Percentiles rank a stretch among this genome's conserved stretches.
Evolutionary conservation across 371 early-diverging fungal species (phyloP).

Genomic region (Phascolomyces articulosus): DNA sequence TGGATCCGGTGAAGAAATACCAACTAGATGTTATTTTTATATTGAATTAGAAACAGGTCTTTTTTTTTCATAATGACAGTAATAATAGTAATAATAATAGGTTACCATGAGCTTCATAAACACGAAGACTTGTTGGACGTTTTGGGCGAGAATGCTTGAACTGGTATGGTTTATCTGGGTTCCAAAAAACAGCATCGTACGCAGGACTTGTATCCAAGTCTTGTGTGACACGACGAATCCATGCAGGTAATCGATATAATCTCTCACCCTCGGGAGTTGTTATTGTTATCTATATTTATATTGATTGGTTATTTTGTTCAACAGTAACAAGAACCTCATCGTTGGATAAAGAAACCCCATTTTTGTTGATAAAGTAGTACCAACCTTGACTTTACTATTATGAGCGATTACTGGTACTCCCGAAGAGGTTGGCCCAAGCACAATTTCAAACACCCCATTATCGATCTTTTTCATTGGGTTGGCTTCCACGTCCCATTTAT

Average conservation of each 20-base stretch:
- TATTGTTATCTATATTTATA: slow-evolving; percentile 67
- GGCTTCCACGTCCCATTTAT: slow-evolving; percentile 78
- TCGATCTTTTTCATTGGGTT: slow-evolving; percentile 80
- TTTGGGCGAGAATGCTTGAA: slow-evolving; percentile 77
- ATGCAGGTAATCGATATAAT: slow-evolving; percentile 91
- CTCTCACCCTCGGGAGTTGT: slow-evolving; percentile 72
- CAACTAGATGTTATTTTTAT: slow-evolving; percentile 59
- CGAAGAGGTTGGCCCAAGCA: slow-evolving; percentile 56
- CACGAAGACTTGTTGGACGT: slow-evolving; percentile 67
- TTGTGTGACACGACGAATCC: slow-evolving; percentile 85
- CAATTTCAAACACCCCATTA: slow-evolving; percentile 82
- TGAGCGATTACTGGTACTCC: slow-evolving; percentile 83
- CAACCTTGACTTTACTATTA: slow-evolving; percentile 86
- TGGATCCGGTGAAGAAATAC: slow-evolving; percentile 87
- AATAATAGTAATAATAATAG: background rate
- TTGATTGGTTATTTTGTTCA: background rate
- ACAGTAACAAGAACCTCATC: background rate
- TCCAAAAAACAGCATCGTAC: slow-evolving; percentile 94
- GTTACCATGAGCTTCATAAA: slow-evolving; percentile 92
- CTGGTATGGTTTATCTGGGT: slow-evolving; percentile 75
- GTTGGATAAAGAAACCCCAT: background rate
- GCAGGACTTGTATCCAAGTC: slow-evolving; percentile 78
- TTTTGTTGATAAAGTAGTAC: background rate
- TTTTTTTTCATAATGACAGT: too few relatives aligned
- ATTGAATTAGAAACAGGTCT: too few relatives aligned